These are phyloP conservation scores for Colletotrichum musicola DNA, from an alignment of 2,329 filamentous ascomycete species.

Conservation along the genomic window DNA sequence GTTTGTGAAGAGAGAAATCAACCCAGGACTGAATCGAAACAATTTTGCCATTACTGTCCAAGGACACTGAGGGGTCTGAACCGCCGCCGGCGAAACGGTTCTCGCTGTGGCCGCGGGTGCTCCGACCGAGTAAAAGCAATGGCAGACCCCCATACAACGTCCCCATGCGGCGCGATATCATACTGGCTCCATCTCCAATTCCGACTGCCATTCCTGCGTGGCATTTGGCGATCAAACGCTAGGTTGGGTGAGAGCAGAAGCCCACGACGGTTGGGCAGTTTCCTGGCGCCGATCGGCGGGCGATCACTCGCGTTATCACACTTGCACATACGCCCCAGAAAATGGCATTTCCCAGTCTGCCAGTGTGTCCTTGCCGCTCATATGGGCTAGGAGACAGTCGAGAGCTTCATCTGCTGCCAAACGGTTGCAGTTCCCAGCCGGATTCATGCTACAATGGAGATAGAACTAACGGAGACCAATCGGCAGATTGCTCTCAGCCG, in stretches of 20 bases:
- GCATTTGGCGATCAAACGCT: constrained; percentile 6
- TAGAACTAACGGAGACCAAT: not conserved
- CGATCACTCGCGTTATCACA: constrained; percentile 29
- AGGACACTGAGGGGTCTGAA: constrained; percentile 42
- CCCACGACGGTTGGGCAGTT: not conserved
- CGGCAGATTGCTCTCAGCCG: not conserved
- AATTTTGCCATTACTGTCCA: constrained; percentile 88
- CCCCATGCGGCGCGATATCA: no score
- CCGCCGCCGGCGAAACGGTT: no score
- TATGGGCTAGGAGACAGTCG: not conserved
- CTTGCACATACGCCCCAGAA: not conserved
- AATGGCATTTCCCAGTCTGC: not conserved
- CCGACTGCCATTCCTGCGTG: constrained; percentile 11
- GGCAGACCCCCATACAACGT: no score
- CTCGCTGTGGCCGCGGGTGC: no score
- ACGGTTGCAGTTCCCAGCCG: not conserved
- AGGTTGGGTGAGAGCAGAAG: not conserved
- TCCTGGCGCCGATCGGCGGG: constrained; percentile 24
- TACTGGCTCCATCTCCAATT: no score
- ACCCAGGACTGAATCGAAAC: constrained; percentile 82
- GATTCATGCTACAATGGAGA: not conserved
- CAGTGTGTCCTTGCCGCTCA: not conserved
- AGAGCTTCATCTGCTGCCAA: not conserved
- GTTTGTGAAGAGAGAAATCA: constrained; percentile 81
- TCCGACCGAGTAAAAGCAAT: no score